Evolutionary conservation across 2,329 filamentous ascomycete genomes (phyloP).

Genomic region (Lachnellula cervina): DNA sequence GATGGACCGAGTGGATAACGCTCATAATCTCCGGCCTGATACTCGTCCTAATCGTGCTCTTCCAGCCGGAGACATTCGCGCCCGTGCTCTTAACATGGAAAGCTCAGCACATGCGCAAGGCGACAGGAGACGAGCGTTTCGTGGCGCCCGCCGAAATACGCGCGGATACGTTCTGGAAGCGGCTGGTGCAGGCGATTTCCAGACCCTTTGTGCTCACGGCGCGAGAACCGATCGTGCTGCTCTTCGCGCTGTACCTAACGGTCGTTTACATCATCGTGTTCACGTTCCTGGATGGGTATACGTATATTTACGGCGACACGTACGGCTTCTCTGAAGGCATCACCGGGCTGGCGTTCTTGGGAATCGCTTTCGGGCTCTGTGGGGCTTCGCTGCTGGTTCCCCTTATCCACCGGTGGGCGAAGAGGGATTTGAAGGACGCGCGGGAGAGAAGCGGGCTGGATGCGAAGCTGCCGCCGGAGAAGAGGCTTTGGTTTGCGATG

Average conservation of each 20-base stretch:
- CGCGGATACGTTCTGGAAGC: slow-evolving; percentile 19
- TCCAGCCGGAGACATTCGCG: slow-evolving; percentile 17
- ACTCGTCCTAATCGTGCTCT: slow-evolving; percentile 9
- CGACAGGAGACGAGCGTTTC: slow-evolving; percentile 14
- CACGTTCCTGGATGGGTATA: slow-evolving; percentile 18
- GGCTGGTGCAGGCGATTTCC: slow-evolving; percentile 9
- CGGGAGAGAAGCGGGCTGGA: slow-evolving; percentile 7
- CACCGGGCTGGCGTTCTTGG: slow-evolving; percentile 38
- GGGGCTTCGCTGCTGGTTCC: slow-evolving; percentile 31
- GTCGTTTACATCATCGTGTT: slow-evolving; percentile 22
- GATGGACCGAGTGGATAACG: slow-evolving; percentile 18
- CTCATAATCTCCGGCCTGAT: slow-evolving; percentile 15
- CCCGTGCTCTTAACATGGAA: slow-evolving; percentile 17
- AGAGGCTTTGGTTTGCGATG: slow-evolving; percentile 17
- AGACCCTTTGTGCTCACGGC: slow-evolving; percentile 13
- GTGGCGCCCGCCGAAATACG: slow-evolving; percentile 18
- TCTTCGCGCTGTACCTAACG: slow-evolving; percentile 16
- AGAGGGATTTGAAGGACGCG: slow-evolving; percentile 7
- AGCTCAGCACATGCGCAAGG: slow-evolving; percentile 14
- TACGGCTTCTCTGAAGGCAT: slow-evolving; percentile 35
- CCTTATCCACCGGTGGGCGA: slow-evolving; percentile 32
- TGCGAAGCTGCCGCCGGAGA: slow-evolving; percentile 23
- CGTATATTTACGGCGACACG: slow-evolving; percentile 18
- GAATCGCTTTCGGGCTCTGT: slow-evolving; percentile 37
- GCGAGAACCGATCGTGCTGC: slow-evolving; percentile 16